Evolutionary conservation across 495 filamentous ascomycete genomes (phyloP), one percentile per base, ranked within the genome.

Genomic region (Hypoxylon fuscum): DNA sequence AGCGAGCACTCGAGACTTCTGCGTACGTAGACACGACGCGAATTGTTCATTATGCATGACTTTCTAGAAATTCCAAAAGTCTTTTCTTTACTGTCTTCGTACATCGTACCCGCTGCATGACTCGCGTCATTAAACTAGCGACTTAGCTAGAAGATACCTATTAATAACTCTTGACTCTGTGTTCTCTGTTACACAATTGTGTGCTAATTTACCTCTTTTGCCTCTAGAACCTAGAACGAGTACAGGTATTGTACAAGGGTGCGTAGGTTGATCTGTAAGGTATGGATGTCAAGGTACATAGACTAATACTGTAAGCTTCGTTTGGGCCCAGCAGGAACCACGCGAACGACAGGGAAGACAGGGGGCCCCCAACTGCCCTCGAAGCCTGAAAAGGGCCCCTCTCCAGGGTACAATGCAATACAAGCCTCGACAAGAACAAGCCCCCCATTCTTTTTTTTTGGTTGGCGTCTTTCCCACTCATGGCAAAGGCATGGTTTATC

Each of bases 401-500:
- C 20, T 25, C 41, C 41, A 22, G 21, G 1, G 18, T 35, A 57
- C 46, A 50, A 34, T 48, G 29, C 47, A 35, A 38, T 50, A 50
- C 54, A 35, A 42, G 41, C 38, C 14, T 18, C 9, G 21, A 50
- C 45, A 49, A 49, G 51, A 52, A 62, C 48, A 47, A 52, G 41
- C 45, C 29, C 55, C 46, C 55, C 61, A 48, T 59, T 65, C 17
- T 65, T 55, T 65, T 48, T 5, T 40, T 40, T 37, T 32, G 32
- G 34, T 41, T 54, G 54, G 54, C 47, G 25, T 49, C 29, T 37
- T 21, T 60, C 61, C 49, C 38, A 61, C 57, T 55, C 44, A 62
- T 66, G 55, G 43, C 47, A 54, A 51, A 21, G 45, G 45, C 51
- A 62, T 57, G 56, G 63, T 58, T 66, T 58, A 34, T 52, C 63